Base-by-base conservation (phyloP, 805 yeast species). In the Barnettozyma sp. region DNA sequence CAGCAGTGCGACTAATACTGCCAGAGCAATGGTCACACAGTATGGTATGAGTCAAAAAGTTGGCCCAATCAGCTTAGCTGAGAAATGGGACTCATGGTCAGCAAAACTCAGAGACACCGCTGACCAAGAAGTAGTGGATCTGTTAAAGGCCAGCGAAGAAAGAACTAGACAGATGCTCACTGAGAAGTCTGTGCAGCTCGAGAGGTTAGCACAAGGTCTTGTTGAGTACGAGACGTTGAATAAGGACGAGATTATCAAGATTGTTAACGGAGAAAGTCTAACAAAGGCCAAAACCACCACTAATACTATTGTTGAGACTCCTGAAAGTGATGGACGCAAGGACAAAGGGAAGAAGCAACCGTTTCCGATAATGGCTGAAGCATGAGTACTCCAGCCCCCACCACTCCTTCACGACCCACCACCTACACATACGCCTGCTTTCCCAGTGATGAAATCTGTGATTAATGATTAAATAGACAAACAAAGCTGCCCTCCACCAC, bases 51-150 rank as follows among this genome's bases (percentile, higher is more conserved):
- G 92, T 45, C 88, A 84, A 35, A 75, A 71, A 38, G 83, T 92
- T 39, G 98, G 99, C 2, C 98, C 98, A 6, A 85, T 92, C 19
- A 77, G 77, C 54, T 68, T 92, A 33, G 73, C 90, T 31, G 96
- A 87, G 52, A 78, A 84, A 53, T 90, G 97, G 97, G 87, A 79
- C 47, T 75, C 82, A 28, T 92, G 98, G 98, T 86, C 96, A 2
- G 82, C 90, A 11, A 76, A 77, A 47, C 71, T 94, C 33, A 71
- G 94, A 45, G 92, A 86, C 55, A 68, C 79, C 60, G 98, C 97
- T 11, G 99, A 92, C 58, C 78, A 82, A 50, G 97, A 92, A 63
- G 88, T 92, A 26, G 70, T 95, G 39, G 74, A 71, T 33, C 63
- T 84, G 42, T 69, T 92, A 44, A 68, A 82, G 38, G 76, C 67